Conservation (phyloP, 202 grass and related monocot genomes). For the Setaria italica region DNA sequence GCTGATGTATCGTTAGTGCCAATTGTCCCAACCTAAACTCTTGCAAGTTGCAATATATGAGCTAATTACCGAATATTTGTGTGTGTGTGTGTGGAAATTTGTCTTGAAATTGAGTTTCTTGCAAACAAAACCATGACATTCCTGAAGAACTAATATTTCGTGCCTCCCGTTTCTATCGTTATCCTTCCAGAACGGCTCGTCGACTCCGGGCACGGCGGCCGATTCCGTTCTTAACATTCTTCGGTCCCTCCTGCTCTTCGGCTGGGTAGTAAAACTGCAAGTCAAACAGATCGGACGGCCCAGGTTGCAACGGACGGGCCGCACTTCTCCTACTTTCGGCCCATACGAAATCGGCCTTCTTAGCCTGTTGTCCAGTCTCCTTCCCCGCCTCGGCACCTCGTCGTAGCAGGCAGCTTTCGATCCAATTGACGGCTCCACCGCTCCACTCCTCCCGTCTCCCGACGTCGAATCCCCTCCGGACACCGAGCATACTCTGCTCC, state of each 20-base stretch:
- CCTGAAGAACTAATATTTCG: neutral
- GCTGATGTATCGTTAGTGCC: neutral
- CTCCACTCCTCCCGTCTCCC: neutral
- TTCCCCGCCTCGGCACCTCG: no score
- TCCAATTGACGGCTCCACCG: neutral
- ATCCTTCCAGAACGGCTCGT: no score
- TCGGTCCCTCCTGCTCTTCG: no score
- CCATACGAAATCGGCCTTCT: constrained; percentile 8
- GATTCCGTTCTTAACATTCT: no score
- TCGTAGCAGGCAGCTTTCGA: neutral
- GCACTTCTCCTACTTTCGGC: neutral
- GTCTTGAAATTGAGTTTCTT: neutral
- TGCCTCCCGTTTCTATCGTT: no score
- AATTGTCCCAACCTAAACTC: neutral
- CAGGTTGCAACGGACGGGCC: neutral
- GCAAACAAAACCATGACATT: neutral
- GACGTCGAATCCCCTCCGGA: neutral
- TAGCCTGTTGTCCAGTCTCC: no score
- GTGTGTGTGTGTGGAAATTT: neutral
- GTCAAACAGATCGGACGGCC: neutral
- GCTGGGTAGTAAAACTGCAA: no score
- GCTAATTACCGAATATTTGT: neutral
- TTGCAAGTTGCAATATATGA: neutral
- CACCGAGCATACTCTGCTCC: neutral
- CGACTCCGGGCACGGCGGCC: no score